Conservation (phyloP, 768 basidiomycete genomes). For the Paxillus rubicundulus region DNA sequence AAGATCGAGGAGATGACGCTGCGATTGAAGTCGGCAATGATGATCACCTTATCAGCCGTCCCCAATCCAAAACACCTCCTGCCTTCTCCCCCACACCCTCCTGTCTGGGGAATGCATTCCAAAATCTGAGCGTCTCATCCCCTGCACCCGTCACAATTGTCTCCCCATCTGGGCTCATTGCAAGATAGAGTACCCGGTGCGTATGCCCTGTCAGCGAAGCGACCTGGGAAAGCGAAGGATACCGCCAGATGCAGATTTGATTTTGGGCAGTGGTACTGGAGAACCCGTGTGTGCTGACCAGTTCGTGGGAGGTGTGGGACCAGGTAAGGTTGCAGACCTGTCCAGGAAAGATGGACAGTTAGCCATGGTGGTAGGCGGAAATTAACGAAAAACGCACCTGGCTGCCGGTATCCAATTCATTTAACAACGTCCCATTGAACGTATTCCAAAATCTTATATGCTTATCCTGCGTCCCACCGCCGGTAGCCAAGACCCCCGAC, state of each 20-base stretch:
- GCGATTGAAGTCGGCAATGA: not conserved
- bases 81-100: constrained; percentile 41
- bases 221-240: constrained; percentile 91
- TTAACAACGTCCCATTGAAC: constrained; percentile 77
- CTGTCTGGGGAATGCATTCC: constrained; percentile 93
- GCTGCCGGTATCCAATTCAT: constrained; percentile 90
- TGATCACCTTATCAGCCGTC: constrained; percentile 48
- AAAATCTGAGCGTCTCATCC: constrained; percentile 95
- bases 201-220: constrained; percentile 94
- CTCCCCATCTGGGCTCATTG: constrained; percentile 95
- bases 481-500: constrained; percentile 85
- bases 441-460: constrained; percentile 99
- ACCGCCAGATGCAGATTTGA: constrained; percentile 95
- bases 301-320: constrained; percentile 93
- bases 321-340: constrained; percentile 99
- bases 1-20: too few species aligned
- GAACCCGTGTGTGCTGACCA: constrained; percentile 97
- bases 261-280: constrained; percentile 92
- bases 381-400: constrained; percentile 53
- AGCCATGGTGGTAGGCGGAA: not conserved
- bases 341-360: constrained; percentile 7
- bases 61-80: constrained; percentile 45
- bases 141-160: constrained; percentile 98
- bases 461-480: constrained; percentile 98
- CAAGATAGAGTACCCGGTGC: constrained; percentile 93